Conservation (phyloP, 2,329 filamentous ascomycete species). For the Colletotrichum limetticola region DNA sequence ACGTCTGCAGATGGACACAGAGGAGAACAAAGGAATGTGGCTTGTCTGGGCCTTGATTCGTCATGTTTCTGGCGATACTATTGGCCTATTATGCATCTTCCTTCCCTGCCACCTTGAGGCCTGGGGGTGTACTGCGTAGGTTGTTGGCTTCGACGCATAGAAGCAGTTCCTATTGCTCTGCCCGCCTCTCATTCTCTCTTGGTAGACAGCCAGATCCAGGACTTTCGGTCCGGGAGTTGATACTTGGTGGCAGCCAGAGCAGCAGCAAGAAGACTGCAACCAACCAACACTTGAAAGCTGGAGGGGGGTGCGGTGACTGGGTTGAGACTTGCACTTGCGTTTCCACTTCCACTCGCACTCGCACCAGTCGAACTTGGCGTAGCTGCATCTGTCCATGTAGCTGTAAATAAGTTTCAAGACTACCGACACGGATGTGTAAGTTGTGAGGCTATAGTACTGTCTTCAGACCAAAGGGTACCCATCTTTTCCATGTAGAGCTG, state of each 20-base stretch:
- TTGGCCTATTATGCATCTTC: slow-evolving; percentile 4
- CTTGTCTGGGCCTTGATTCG: slow-evolving; percentile 29
- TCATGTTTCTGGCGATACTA: slow-evolving; percentile 28
- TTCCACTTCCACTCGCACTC: slow-evolving; percentile 10
- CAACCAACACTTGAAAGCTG: slow-evolving; percentile 10
- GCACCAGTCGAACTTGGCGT: slow-evolving; percentile 1
- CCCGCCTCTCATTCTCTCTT: not conserved
- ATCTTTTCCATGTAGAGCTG: not conserved
- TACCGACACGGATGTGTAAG: too few species aligned
- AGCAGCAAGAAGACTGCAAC: not conserved
- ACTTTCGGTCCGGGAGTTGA: slow-evolving; percentile 1
- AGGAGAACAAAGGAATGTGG: slow-evolving; percentile 29
- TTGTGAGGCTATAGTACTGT: not conserved
- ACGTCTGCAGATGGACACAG: slow-evolving; percentile 23
- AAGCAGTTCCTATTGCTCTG: not conserved
- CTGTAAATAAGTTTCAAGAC: not conserved
- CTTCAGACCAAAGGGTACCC: not conserved
- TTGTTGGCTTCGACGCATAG: slow-evolving; percentile 7
- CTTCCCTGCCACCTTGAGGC: not conserved
- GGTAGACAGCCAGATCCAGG: not conserved
- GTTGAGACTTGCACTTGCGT: not conserved
- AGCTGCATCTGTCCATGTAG: slow-evolving; percentile 10
- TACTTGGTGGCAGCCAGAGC: not conserved
- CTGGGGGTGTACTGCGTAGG: not conserved
- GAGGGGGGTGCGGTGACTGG: not conserved